phyloP scores from a whole-genome alignment of 1,284 basidiomycete genomes.

The Porodaedalea pini region DNA sequence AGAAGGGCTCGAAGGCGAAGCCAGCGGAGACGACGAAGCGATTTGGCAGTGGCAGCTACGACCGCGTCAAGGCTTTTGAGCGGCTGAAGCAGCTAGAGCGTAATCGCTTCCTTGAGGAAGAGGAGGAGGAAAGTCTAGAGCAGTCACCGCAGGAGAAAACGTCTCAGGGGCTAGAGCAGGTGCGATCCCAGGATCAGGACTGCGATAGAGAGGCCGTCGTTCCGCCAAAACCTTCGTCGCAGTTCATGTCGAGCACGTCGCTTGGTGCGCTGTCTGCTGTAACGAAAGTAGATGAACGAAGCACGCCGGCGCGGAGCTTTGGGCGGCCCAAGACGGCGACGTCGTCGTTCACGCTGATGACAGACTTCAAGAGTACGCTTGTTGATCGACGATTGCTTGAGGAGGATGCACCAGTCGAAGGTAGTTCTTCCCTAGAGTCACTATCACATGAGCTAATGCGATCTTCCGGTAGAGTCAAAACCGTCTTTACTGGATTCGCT shows the following conservation, averaged over 20 bases:
- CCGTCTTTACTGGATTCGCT: not conserved
- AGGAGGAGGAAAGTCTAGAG: constrained; percentile 25
- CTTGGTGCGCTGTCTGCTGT: constrained; percentile 8
- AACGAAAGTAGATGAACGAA: constrained; percentile 7
- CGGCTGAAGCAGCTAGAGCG: constrained; percentile 39
- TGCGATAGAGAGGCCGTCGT: not conserved
- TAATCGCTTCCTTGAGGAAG: constrained; percentile 27
- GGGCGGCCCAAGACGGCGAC: constrained; percentile 1
- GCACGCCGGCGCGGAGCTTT: not conserved
- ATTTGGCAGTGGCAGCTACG: constrained; percentile 20
- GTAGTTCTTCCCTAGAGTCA: not conserved
- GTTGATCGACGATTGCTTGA: constrained; percentile 1
- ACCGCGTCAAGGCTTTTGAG: constrained; percentile 29
- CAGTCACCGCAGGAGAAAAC: not conserved
- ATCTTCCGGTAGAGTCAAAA: not conserved
- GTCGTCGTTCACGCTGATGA: constrained; percentile 13
- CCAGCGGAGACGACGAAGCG: not conserved
- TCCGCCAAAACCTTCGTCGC: constrained; percentile 9
- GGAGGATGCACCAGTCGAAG: not conserved
- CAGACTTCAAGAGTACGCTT: constrained; percentile 13
- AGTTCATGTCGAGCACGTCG: constrained; percentile 2
- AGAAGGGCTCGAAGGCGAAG: not conserved
- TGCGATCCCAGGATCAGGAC: not conserved
- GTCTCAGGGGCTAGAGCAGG: not conserved
- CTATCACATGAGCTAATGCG: no score